Conservation (phyloP, 768 basidiomycete genomes). For the Astraeus odoratus region DNA sequence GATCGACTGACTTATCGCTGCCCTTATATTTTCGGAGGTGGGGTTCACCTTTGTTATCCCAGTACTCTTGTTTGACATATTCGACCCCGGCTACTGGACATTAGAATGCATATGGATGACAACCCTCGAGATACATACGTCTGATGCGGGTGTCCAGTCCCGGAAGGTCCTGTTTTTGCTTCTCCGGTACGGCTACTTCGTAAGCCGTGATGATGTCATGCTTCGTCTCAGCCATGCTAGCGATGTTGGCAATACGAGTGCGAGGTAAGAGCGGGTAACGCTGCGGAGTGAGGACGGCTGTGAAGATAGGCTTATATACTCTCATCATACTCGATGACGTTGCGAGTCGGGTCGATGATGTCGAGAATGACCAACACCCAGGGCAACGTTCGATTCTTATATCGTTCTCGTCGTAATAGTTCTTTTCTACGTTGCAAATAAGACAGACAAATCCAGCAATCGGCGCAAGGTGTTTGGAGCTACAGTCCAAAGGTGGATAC, state of each 20-base stretch:
- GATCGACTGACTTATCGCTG: constrained; percentile 32
- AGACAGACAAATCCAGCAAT: background rate
- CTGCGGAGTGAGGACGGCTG: too few relatives aligned
- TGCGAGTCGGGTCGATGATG: background rate
- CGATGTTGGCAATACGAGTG: background rate
- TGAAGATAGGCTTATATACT: too few relatives aligned
- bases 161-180: constrained; percentile 42
- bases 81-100: constrained; percentile 26
- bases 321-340: background rate
- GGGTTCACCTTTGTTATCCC: constrained; percentile 48
- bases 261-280: too few relatives aligned
- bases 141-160: constrained; percentile 44
- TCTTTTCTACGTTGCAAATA: background rate
- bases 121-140: constrained; percentile 22
- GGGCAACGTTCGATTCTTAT: background rate
- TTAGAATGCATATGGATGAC: constrained; percentile 12
- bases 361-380: constrained; percentile 4
- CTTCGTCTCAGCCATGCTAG: background rate
- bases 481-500: constrained; percentile 24
- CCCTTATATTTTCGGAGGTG: constrained; percentile 46
- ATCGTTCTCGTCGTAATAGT: too few relatives aligned
- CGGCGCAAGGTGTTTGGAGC: background rate
- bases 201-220: constrained; percentile 31
- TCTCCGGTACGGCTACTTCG: constrained; percentile 27
- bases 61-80: constrained; percentile 36